These are phyloP conservation scores for Neurospora sp. DNA, from an alignment of 495 filamentous ascomycete genomes.

Conservation along the genomic window DNA sequence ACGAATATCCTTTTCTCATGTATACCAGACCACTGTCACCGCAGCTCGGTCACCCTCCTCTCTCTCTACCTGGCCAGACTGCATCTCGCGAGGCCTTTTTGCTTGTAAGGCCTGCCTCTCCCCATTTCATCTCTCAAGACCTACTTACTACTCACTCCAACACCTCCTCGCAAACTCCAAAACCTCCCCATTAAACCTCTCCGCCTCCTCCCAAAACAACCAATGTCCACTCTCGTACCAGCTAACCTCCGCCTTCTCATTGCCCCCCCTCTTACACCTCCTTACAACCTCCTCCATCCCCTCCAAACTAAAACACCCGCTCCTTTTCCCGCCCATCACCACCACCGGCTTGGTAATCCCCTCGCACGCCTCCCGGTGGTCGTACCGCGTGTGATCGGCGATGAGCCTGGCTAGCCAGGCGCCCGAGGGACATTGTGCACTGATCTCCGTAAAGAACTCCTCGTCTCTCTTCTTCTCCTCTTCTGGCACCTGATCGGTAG, in stretches of 20 bases:
- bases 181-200: constrained; percentile 29
- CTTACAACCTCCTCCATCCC: constrained; percentile 30
- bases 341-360: constrained; percentile 19
- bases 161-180: constrained; percentile 17
- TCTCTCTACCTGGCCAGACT: too few species aligned
- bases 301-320: constrained; percentile 34
- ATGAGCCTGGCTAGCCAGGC: constrained; percentile 34
- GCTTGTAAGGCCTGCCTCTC: too few species aligned
- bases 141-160: not conserved
- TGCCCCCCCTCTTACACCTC: constrained; percentile 12
- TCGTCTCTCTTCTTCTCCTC: constrained; percentile 15
- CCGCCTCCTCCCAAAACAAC: constrained; percentile 38
- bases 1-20: too few species aligned
- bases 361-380: constrained; percentile 35
- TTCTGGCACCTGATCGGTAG: too few species aligned
- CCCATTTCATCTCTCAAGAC: too few species aligned
- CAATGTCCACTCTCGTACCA: constrained; percentile 35
- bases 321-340: constrained; percentile 31
- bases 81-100: too few species aligned
- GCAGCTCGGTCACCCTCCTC: too few species aligned
- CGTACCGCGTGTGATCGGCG: constrained; percentile 36
- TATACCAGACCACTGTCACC: too few species aligned
- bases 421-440: constrained; percentile 21
- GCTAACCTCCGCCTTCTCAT: constrained; percentile 13
- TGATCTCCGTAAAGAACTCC: constrained; percentile 29